These are phyloP conservation scores for Knoxia roxburghii DNA, from an alignment of 257 asterid genomes.

Conservation along the genomic window DNA sequence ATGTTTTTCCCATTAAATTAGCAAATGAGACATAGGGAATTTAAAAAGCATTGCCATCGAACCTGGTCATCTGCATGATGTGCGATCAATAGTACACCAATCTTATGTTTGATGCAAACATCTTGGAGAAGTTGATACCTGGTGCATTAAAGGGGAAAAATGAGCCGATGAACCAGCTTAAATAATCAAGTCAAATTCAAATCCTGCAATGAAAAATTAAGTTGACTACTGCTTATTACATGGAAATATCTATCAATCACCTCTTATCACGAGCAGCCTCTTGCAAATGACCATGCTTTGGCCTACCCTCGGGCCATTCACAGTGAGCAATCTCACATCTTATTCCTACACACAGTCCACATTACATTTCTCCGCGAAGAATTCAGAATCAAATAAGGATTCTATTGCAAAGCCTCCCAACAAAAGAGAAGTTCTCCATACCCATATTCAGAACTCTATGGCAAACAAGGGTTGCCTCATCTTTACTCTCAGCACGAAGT, in stretches of 20 bases:
- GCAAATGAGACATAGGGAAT: background rate
- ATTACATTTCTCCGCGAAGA: slow-evolving; percentile 36
- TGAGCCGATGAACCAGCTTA: background rate
- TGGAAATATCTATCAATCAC: slow-evolving; percentile 26
- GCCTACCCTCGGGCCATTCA: slow-evolving; percentile 81
- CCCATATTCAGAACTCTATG: slow-evolving; percentile 69
- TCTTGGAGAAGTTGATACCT: slow-evolving; percentile 68
- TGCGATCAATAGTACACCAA: slow-evolving; percentile 65
- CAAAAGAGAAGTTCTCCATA: slow-evolving; percentile 25
- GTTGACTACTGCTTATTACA: background rate
- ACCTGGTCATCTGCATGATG: slow-evolving; percentile 99
- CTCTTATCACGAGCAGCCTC: slow-evolving; percentile 90
- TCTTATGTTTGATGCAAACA: slow-evolving; percentile 48
- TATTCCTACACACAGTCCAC: slow-evolving; percentile 65
- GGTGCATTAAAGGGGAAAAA: slow-evolving; percentile 15
- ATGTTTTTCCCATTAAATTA: slow-evolving; percentile 4
- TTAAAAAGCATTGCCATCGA: background rate
- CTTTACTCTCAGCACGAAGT: slow-evolving; percentile 71
- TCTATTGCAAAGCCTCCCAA: slow-evolving; percentile 17
- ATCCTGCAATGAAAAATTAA: background rate
- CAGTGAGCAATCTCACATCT: slow-evolving; percentile 70
- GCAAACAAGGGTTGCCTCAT: slow-evolving; percentile 60
- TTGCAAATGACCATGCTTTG: slow-evolving; percentile 77
- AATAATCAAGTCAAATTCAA: background rate
- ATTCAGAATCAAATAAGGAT: slow-evolving; percentile 23